Evolutionary conservation across 192 early-diverging fungal genomes (phyloP).

Genomic region (Coemansia sp.): DNA sequence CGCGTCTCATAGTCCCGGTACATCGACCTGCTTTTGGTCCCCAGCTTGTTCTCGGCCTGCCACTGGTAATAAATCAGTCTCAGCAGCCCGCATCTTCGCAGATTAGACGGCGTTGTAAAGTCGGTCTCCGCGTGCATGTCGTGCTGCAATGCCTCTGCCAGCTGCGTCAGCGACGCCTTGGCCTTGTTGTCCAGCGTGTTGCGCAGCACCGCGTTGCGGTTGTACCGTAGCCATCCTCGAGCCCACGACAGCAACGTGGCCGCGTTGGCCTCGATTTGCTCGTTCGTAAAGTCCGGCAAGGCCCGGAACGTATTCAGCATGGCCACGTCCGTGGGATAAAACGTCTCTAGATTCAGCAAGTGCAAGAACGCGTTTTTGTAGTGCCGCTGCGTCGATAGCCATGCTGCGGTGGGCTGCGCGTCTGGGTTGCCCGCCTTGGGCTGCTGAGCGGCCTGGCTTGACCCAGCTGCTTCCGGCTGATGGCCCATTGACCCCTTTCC

Average conservation of each 20-base stretch:
- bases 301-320: conserved; percentile 47
- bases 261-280: conserved; percentile 35
- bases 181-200: conserved; percentile 42
- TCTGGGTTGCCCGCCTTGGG: conserved; percentile 18
- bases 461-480: neutral
- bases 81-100: conserved; percentile 40
- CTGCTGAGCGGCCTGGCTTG: neutral
- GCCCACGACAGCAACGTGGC: conserved; percentile 50
- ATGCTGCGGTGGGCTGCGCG: conserved; percentile 30
- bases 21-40: conserved; percentile 50
- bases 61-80: conserved; percentile 44
- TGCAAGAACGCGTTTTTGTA: conserved; percentile 46
- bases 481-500: conserved; percentile 4
- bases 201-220: conserved; percentile 47
- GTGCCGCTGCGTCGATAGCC: conserved; percentile 34
- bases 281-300: conserved; percentile 36
- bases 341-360: conserved; percentile 50
- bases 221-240: conserved; percentile 53
- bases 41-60: conserved; percentile 42
- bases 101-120: conserved; percentile 28
- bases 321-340: conserved; percentile 49
- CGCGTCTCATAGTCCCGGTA: conserved; percentile 46
- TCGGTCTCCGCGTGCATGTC: conserved; percentile 32
- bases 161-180: conserved; percentile 18
- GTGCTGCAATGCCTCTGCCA: conserved; percentile 51